Conservation (phyloP, 2,329 filamentous ascomycete genomes). For the Fusarium bactridioides region DNA sequence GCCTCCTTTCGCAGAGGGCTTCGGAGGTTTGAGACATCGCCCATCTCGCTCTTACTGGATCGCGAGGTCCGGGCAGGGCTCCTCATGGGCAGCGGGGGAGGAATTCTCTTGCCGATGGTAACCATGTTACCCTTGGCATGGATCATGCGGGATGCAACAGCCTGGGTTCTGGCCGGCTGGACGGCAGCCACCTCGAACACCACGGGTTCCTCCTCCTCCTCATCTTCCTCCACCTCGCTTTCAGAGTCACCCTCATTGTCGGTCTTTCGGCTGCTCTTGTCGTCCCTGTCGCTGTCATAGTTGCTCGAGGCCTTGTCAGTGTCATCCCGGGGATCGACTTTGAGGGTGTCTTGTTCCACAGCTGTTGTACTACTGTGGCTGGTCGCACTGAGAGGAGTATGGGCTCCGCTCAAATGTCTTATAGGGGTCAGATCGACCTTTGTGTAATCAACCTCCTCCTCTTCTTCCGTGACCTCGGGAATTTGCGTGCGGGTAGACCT, state of each 20-base stretch:
- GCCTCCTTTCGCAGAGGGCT: slow-evolving; percentile 62
- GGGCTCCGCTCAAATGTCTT: slow-evolving; percentile 52
- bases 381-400: slow-evolving; percentile 28
- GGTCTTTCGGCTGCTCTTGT: slow-evolving; percentile 41
- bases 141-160: slow-evolving; percentile 71
- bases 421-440: slow-evolving; percentile 63
- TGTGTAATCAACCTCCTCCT: slow-evolving; percentile 67
- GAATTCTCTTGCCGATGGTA: slow-evolving; percentile 80
- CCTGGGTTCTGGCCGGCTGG: slow-evolving; percentile 62
- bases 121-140: slow-evolving; percentile 80
- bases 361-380: slow-evolving; percentile 34
- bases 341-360: slow-evolving; percentile 32
- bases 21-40: slow-evolving; percentile 63
- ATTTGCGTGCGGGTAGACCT: slow-evolving; percentile 52
- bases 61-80: slow-evolving; percentile 73
- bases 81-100: slow-evolving; percentile 79
- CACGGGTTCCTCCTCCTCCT: slow-evolving; percentile 65
- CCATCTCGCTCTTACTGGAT: slow-evolving; percentile 60
- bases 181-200: slow-evolving; percentile 73
- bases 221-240: slow-evolving; percentile 31
- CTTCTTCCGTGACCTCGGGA: slow-evolving; percentile 50
- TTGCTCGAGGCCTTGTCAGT: slow-evolving; percentile 38
- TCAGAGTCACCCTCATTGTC: slow-evolving; percentile 37
- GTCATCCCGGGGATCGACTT: slow-evolving; percentile 36
- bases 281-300: slow-evolving; percentile 38